Conservation (phyloP, 345 rosid species). For the Melaleuca alternifolia region DNA sequence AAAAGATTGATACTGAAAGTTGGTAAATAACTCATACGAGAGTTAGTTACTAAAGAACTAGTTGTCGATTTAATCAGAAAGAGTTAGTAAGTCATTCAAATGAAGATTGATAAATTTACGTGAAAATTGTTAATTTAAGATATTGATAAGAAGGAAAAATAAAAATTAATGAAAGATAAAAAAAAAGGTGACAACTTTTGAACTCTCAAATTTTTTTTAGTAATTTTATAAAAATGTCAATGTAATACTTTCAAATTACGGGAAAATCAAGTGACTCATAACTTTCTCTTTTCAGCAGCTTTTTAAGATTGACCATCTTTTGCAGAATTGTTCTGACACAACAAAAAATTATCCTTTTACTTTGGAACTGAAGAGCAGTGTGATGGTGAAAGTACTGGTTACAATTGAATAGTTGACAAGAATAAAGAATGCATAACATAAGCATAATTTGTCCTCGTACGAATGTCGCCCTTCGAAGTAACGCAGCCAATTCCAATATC, state of each 20-base stretch:
- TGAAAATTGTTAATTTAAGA: not conserved
- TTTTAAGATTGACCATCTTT: not conserved
- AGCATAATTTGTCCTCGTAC: not conserved
- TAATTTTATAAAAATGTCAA: not conserved
- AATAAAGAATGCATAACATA: not conserved
- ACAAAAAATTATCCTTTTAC: not conserved
- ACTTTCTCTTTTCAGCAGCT: not conserved
- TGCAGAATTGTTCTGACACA: not conserved
- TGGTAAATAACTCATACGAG: not conserved
- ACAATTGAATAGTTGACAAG: not conserved
- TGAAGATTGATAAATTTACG: accelerated
- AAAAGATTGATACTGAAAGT: too few species aligned
- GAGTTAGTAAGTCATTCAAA: not conserved
- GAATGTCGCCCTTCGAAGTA: not conserved
- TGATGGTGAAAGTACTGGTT: not conserved
- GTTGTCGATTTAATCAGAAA: accelerated
- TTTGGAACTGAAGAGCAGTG: not conserved
- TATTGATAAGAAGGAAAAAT: not conserved
- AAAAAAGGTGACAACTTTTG: not conserved
- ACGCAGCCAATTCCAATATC: not conserved
- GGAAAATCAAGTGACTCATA: not conserved
- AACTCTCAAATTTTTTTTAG: not conserved
- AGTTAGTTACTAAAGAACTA: not conserved
- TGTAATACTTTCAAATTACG: not conserved
- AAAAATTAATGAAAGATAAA: not conserved